Percentiles rank a stretch among this genome's conserved stretches.
Conservation (phyloP, 441 rosid genomes). For the Daphne laureola region DNA sequence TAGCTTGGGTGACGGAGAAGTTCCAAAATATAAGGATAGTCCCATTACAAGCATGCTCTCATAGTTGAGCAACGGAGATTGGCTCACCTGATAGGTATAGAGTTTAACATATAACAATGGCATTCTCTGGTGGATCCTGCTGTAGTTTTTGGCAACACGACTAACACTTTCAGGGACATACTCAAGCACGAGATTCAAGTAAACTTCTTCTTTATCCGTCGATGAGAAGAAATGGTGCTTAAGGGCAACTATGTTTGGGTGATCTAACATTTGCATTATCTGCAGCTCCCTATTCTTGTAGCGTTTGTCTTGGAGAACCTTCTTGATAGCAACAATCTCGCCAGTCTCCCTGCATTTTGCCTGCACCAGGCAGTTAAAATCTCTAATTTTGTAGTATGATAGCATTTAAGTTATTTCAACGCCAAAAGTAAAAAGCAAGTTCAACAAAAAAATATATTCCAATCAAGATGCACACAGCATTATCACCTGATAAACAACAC, state of each 20-base stretch:
- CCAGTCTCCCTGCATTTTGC: constrained; percentile 95
- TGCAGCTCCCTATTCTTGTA: constrained; percentile 89
- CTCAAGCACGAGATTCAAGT: constrained; percentile 80
- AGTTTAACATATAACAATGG: constrained; percentile 86
- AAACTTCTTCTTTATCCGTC: constrained; percentile 83
- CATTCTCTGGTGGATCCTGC: constrained; percentile 69
- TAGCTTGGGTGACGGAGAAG: no score
- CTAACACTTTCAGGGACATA: constrained; percentile 84
- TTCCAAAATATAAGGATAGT: no score
- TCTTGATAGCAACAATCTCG: constrained; percentile 82
- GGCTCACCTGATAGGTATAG: constrained; percentile 69
- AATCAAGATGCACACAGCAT: constrained; percentile 5
- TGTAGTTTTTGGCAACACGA: constrained; percentile 70
- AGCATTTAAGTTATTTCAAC: no score
- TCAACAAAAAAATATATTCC: neutral
- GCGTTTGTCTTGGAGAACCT: constrained; percentile 90
- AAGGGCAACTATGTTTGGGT: constrained; percentile 81
- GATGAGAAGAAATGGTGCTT: constrained; percentile 82
- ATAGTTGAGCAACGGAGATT: neutral
- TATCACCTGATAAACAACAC: constrained; percentile 74
- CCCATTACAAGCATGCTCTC: no score
- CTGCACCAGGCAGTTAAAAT: constrained; percentile 32
- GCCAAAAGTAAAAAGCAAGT: neutral
- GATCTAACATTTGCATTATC: constrained; percentile 91
- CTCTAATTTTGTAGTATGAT: constrained; percentile 3